These are phyloP conservation scores for Emydomyces testavorans DNA, from an alignment of 2,329 filamentous ascomycete species.

Conservation along the genomic window DNA sequence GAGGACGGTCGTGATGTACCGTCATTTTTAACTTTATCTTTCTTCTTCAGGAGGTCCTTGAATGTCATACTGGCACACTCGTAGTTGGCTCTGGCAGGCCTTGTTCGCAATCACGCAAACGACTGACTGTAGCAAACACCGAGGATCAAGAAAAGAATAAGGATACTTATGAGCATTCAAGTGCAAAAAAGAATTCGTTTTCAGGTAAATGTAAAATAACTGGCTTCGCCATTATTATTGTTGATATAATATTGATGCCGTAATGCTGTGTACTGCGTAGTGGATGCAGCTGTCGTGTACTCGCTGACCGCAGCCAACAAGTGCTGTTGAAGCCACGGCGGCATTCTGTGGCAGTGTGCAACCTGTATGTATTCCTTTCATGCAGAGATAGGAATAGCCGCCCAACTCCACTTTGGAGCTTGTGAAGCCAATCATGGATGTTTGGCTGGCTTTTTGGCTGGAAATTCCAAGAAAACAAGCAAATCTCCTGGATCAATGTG, in stretches of 20 bases:
- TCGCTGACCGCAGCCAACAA: neutral
- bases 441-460: neutral
- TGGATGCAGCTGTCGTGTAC: neutral
- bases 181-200: too few relatives aligned
- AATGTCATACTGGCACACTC: conserved; percentile 46
- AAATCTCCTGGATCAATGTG: neutral
- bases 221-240: neutral
- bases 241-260: neutral
- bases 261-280: too few relatives aligned
- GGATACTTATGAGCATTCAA: too few relatives aligned
- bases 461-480: neutral
- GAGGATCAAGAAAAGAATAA: too few relatives aligned
- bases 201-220: neutral
- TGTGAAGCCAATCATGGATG: neutral
- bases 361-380: neutral
- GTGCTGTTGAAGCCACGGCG: conserved; percentile 1
- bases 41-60: conserved; percentile 52
- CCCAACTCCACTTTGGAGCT: too few relatives aligned
- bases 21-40: conserved; percentile 36
- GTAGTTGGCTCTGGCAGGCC: neutral
- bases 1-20: conserved; percentile 12
- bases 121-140: neutral
- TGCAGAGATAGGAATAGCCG: too few relatives aligned
- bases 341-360: neutral
- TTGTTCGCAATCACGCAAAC: too few relatives aligned